Percentiles rank a stretch among this genome's conserved stretches.
Evolutionary conservation across 2,329 filamentous ascomycete species (phyloP).

Genomic region (Fusarium sp.): DNA sequence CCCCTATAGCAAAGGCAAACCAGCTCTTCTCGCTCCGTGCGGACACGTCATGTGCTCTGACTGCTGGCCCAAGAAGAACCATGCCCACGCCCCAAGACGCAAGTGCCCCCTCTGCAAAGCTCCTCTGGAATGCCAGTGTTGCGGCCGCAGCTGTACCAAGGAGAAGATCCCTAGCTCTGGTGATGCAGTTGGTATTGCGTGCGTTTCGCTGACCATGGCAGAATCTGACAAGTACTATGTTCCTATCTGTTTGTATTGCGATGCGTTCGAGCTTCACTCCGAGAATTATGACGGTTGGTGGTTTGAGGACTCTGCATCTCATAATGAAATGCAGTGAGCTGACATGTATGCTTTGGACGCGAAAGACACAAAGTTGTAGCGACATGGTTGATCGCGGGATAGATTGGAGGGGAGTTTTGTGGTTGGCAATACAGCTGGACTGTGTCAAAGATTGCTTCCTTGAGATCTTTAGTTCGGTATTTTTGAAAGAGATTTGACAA

Average conservation of each 20-base stretch:
- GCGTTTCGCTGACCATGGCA: neutral
- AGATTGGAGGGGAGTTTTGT: neutral
- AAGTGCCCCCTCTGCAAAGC: conserved; percentile 1
- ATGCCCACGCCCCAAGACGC: neutral
- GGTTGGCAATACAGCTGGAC: neutral
- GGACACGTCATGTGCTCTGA: conserved; percentile 15
- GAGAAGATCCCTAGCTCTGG: neutral
- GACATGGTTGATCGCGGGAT: too few relatives aligned
- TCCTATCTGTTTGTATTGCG: neutral
- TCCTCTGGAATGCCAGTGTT: neutral
- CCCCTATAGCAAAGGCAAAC: neutral
- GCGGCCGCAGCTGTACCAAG: neutral
- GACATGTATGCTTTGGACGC: too few relatives aligned
- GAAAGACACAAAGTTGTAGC: too few relatives aligned
- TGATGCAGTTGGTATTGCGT: neutral
- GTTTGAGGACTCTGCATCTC: neutral
- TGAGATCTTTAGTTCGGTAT: neutral
- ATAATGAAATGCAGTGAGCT: neutral
- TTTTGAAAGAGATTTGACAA: neutral
- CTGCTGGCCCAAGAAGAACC: conserved; percentile 11
- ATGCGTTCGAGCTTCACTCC: neutral
- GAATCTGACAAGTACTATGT: neutral
- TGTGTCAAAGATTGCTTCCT: neutral
- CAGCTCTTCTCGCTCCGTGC: conserved; percentile 3
- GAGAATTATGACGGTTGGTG: neutral